Percentiles rank a stretch among this genome's conserved stretches.
Evolutionary conservation across 768 basidiomycete species (phyloP).

Genomic region (Rhodotorula kratochvilovae): DNA sequence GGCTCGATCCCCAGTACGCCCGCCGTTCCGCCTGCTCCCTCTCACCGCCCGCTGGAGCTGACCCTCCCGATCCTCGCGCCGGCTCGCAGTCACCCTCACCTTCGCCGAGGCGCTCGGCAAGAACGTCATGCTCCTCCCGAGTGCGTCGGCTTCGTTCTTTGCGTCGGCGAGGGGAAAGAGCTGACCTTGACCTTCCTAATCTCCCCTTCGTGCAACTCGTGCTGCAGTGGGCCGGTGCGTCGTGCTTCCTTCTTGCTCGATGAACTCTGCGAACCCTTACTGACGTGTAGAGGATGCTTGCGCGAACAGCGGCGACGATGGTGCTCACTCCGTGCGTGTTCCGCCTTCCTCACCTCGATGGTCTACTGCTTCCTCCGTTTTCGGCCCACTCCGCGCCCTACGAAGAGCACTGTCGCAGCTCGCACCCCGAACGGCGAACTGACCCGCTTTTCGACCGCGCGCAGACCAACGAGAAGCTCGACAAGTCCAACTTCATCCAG

Average conservation of each 20-base stretch:
- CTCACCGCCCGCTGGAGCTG: not conserved
- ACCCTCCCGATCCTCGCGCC: not conserved
- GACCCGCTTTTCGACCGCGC: too few relatives aligned
- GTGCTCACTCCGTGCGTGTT: constrained; percentile 68
- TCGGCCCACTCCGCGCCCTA: too few relatives aligned
- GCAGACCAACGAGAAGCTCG: constrained; percentile 68
- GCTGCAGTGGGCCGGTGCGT: constrained; percentile 46
- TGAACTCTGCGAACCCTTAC: not conserved
- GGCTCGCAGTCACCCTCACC: constrained; percentile 60
- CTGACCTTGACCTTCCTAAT: not conserved
- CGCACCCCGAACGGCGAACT: too few relatives aligned
- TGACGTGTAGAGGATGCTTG: not conserved
- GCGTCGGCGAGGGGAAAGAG: too few relatives aligned
- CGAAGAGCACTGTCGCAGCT: too few relatives aligned
- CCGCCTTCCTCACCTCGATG: not conserved
- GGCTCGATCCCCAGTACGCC: constrained; percentile 26
- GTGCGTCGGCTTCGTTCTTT: not conserved
- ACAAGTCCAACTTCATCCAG: constrained; percentile 60
- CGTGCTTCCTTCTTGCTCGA: rapidly evolving
- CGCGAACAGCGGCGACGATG: constrained; percentile 66
- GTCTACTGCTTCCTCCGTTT: not conserved
- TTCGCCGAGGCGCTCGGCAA: constrained; percentile 83
- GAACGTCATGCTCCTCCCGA: constrained; percentile 78
- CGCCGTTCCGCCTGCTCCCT: not conserved
- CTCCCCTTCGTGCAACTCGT: not conserved